phyloP scores from a whole-genome alignment of 2,329 filamentous ascomycete genomes.

The Calonectria multiphialidica region DNA sequence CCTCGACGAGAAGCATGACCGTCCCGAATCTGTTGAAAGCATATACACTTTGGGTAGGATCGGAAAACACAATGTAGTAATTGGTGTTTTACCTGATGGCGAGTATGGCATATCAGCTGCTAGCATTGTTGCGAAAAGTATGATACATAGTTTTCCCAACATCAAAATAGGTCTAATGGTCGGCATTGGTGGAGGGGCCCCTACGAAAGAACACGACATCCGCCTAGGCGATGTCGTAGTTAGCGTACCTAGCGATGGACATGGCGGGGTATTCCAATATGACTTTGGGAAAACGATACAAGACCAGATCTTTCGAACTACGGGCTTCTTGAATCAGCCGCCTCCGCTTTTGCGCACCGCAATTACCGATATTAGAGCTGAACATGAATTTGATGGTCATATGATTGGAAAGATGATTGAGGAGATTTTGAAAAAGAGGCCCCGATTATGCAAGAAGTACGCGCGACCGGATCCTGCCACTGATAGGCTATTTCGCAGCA shows the following conservation, averaged over 20 bases:
- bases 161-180: constrained; percentile 14
- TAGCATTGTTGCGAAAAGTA: constrained; percentile 35
- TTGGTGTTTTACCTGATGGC: constrained; percentile 24
- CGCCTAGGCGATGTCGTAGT: not conserved
- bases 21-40: too few relatives aligned
- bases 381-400: not conserved
- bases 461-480: not conserved
- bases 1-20: too few relatives aligned
- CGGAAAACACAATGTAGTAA: constrained; percentile 31
- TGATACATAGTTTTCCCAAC: not conserved
- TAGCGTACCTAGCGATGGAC: not conserved
- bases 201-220: not conserved
- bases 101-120: constrained; percentile 28
- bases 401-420: too few relatives aligned
- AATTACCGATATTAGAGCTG: not conserved
- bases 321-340: not conserved
- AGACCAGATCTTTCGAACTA: not conserved
- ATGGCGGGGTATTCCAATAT: not conserved
- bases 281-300: constrained; percentile 4
- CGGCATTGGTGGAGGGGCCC: constrained; percentile 12
- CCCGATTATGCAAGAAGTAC: not conserved
- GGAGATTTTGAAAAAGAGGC: not conserved
- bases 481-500: not conserved
- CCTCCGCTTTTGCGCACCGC: not conserved
- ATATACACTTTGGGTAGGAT: constrained; percentile 31